A percentile compares a stretch with the other conserved stretches of the same genome.
Conservation (phyloP, 116 monocot species). For the Posidonia oceanica region DNA sequence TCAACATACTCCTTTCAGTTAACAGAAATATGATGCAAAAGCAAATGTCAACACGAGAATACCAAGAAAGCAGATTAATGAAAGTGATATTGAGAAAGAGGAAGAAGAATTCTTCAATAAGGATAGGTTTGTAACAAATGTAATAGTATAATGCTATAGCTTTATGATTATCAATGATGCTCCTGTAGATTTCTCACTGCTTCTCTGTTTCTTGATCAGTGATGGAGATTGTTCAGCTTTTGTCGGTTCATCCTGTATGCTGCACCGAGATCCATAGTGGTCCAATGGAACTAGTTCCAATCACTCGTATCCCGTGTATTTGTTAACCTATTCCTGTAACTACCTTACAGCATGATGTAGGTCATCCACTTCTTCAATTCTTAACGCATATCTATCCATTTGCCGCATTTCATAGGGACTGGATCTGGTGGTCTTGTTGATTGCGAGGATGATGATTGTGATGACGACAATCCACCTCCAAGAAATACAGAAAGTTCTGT, state of each 20-base stretch:
- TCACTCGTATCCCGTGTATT: constrained; percentile 26
- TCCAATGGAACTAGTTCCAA: constrained; percentile 39
- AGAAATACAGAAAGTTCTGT: constrained; percentile 17
- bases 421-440: constrained; percentile 59
- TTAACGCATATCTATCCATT: not conserved
- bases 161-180: not conserved
- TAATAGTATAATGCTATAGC: not conserved
- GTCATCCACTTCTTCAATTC: not conserved
- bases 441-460: constrained; percentile 80
- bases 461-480: constrained; percentile 47
- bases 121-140: constrained; percentile 30
- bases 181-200: no score
- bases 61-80: constrained; percentile 35
- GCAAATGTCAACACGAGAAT: constrained; percentile 9
- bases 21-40: constrained; percentile 35
- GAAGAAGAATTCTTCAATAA: constrained; percentile 92
- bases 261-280: constrained; percentile 12
- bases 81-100: constrained; percentile 73
- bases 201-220: constrained; percentile 34
- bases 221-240: constrained; percentile 71
- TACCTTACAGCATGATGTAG: not conserved
- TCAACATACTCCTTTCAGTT: constrained; percentile 29
- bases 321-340: not conserved
- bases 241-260: constrained; percentile 15
- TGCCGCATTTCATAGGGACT: constrained; percentile 16